Evolutionary conservation across 148 eudicot genomes (phyloP).

Genomic region (Vaccinium darrowii): DNA sequence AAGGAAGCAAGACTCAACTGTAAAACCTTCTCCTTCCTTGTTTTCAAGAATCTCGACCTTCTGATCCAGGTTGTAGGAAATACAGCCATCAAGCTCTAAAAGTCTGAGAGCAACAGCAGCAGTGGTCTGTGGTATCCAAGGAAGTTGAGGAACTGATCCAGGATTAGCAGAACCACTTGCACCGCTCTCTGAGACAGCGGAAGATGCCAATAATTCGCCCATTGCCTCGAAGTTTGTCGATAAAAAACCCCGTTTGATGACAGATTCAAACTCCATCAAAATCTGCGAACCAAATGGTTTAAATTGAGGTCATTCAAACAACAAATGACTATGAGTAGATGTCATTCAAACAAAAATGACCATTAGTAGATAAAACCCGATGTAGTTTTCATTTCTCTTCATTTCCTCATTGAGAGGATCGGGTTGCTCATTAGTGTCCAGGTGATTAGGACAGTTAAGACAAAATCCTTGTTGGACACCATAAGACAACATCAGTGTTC

Average conservation of each 20-base stretch:
- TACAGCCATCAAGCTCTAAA: slow-evolving; percentile 79
- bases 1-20: slow-evolving; percentile 43
- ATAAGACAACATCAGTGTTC: not conserved
- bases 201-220: slow-evolving; percentile 36
- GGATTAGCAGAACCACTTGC: slow-evolving; percentile 11
- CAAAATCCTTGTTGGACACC: not conserved
- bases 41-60: slow-evolving; percentile 43
- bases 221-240: slow-evolving; percentile 43
- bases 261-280: slow-evolving; percentile 47
- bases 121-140: slow-evolving; percentile 77
- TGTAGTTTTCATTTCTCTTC: not conserved
- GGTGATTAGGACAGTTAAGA: not conserved
- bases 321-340: not conserved
- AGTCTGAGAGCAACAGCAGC: slow-evolving; percentile 82
- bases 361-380: not conserved
- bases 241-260: slow-evolving; percentile 35
- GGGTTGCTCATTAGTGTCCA: not conserved
- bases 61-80: slow-evolving; percentile 52
- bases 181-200: slow-evolving; percentile 24
- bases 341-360: not conserved
- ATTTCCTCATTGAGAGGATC: not conserved
- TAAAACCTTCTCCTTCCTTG: slow-evolving; percentile 40
- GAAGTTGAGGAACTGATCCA: slow-evolving; percentile 39
- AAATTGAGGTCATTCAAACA: not conserved
- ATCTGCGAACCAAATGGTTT: slow-evolving; percentile 27